These are phyloP conservation scores for Elaeagnus macrophylla DNA, from an alignment of 306 rosid species.

Conservation along the genomic window DNA sequence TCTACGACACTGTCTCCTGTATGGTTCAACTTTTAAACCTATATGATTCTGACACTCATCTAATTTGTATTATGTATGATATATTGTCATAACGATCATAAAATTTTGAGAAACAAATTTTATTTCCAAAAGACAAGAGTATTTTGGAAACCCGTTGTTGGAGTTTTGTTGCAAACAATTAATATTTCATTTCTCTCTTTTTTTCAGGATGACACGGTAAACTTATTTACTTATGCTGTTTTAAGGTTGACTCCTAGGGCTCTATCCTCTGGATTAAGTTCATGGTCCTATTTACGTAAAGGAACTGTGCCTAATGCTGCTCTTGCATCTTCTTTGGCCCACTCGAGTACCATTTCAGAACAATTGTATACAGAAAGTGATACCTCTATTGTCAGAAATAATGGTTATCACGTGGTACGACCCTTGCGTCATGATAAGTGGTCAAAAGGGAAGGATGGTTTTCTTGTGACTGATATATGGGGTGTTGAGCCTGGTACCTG, in stretches of 20 bases:
- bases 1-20: constrained; percentile 92
- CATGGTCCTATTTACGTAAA: constrained; percentile 89
- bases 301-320: constrained; percentile 46
- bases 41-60: neutral
- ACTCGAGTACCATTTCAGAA: constrained; percentile 44
- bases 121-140: neutral
- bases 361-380: constrained; percentile 42
- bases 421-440: constrained; percentile 77
- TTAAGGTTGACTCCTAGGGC: constrained; percentile 82
- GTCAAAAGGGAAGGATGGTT: constrained; percentile 91
- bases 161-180: neutral
- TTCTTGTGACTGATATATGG: constrained; percentile 91
- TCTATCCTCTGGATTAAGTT: constrained; percentile 65
- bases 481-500: constrained; percentile 63
- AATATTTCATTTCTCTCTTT: constrained; percentile 10
- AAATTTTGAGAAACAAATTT: no score
- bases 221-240: constrained; percentile 84
- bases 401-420: constrained; percentile 45
- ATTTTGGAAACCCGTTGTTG: neutral
- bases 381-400: constrained; percentile 29
- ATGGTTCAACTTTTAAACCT: constrained; percentile 40
- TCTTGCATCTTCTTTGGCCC: constrained; percentile 37
- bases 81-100: no score
- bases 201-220: constrained; percentile 80
- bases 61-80: no score